Conservation (phyloP, 164 flowering plant genomes). For the Annona cherimola region DNA sequence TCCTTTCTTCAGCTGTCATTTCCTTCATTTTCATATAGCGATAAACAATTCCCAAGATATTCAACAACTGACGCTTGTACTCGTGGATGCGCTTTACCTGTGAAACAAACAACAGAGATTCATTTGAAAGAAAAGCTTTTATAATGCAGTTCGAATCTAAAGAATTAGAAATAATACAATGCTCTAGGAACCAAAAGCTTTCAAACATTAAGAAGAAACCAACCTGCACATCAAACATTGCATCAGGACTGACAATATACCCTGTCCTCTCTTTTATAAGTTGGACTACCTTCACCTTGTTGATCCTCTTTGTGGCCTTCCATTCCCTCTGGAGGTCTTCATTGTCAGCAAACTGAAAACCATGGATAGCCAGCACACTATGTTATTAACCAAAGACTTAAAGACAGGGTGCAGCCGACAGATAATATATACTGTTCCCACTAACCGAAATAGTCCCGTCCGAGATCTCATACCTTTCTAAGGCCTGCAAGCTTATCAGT, state of each 20-base stretch:
- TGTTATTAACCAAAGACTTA: background rate
- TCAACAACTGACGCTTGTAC: conserved; percentile 86
- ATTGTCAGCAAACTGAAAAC: conserved; percentile 73
- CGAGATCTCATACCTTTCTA: conserved; percentile 47
- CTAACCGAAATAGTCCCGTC: background rate
- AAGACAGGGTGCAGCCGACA: background rate
- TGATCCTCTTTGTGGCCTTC: conserved; percentile 71
- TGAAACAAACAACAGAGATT: conserved; percentile 9
- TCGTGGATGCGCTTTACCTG: conserved; percentile 98
- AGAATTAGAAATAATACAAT: too few relatives aligned
- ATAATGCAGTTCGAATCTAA: background rate
- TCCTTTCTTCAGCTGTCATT: conserved; percentile 71
- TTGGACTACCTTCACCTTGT: conserved; percentile 69
- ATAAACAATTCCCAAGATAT: conserved; percentile 83
- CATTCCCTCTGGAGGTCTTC: conserved; percentile 79
- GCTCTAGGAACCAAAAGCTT: background rate
- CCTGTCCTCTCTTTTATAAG: conserved; percentile 82
- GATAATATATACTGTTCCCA: background rate
- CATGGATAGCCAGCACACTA: background rate
- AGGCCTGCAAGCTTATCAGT: conserved; percentile 73
- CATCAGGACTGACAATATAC: conserved; percentile 75
- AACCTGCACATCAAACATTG: conserved; percentile 96
- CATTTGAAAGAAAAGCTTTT: background rate
- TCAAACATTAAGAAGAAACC: conserved; percentile 1
- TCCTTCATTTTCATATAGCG: conserved; percentile 97